Percentiles rank a stretch among this genome's conserved stretches.
Evolutionary conservation across 768 basidiomycete species (phyloP).

Genomic region (Lyophyllum semitale): DNA sequence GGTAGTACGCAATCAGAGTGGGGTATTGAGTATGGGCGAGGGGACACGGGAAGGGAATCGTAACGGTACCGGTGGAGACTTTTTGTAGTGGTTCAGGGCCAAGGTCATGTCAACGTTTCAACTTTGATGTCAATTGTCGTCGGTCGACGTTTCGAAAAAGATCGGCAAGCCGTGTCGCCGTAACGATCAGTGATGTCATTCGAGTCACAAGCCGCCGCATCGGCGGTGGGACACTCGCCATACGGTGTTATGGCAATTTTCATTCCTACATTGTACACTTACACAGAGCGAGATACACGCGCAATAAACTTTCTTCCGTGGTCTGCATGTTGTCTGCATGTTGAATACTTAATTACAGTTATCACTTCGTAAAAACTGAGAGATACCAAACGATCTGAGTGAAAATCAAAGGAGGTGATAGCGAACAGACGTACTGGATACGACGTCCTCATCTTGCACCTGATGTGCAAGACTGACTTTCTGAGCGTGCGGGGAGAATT

Average conservation of each 20-base stretch:
- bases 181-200: too few species aligned
- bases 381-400: neutral
- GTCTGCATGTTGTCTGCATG: neutral
- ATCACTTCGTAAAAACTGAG: constrained; percentile 33
- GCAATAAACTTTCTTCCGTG: neutral
- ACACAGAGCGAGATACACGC: neutral
- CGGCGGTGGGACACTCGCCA: too few species aligned
- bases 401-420: neutral
- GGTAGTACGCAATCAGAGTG: neutral
- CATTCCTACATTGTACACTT: too few species aligned
- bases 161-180: too few species aligned
- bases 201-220: too few species aligned
- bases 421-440: constrained; percentile 66
- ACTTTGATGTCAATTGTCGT: too few species aligned
- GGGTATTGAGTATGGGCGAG: neutral
- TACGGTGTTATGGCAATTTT: too few species aligned
- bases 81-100: too few species aligned
- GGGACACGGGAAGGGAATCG: neutral
- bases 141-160: too few species aligned
- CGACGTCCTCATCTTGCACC: constrained; percentile 87
- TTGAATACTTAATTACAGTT: neutral
- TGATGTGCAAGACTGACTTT: constrained; percentile 86
- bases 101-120: too few species aligned
- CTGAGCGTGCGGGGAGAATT: constrained; percentile 91
- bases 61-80: neutral